Evolutionary conservation across 805 yeast genomes (phyloP), one percentile per base, ranked within the genome.

Genomic region (Monosporozyma servazzii): DNA sequence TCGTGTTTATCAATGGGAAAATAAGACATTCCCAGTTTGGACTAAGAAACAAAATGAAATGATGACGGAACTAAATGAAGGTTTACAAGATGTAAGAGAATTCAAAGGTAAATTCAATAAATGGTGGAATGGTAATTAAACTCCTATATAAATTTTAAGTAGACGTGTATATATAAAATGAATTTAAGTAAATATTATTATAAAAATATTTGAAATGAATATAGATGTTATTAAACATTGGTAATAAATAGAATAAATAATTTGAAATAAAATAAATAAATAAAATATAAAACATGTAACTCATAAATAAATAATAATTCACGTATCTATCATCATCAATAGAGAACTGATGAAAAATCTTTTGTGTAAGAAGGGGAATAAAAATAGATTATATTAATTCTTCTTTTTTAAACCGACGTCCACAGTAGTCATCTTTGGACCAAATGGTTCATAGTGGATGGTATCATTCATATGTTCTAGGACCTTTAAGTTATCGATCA

Each of bases 1-100:
- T 10, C 75, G 78, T 54, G 54, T 75, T 8, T 77, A 80, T 73
- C 68, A 66, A 27, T 66, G 77, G 51, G 86, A 83, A 58, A 63
- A 75, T 58, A 59, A 70, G 6, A 43, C 51, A 20, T 61, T 63
- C 51, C 70, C 70, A 0, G 41, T 46, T 17, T 51, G 61, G 18
- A 58, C 58, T 1, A 54, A 59, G 17, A 58, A 52, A 21, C 70
- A 66, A 47, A 62, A 59, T 23, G 56, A 53, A n/a, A 33, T 58
- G 21, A 23, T 17, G 25, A 23, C 10, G 20, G 56, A 55, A 39
- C 48, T 48, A 20, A 47, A 21, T 15, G 56, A 54, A 45, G 56
- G 55, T 18, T 20, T 45, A 6, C 47, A 52, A 29, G 55, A 54
- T 37, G 50, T 52, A 4, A 48, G 27, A 30, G 50, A 50, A 10